phyloP scores from a whole-genome alignment of 805 yeast genomes.

The Sugiyamaella floridensis region DNA sequence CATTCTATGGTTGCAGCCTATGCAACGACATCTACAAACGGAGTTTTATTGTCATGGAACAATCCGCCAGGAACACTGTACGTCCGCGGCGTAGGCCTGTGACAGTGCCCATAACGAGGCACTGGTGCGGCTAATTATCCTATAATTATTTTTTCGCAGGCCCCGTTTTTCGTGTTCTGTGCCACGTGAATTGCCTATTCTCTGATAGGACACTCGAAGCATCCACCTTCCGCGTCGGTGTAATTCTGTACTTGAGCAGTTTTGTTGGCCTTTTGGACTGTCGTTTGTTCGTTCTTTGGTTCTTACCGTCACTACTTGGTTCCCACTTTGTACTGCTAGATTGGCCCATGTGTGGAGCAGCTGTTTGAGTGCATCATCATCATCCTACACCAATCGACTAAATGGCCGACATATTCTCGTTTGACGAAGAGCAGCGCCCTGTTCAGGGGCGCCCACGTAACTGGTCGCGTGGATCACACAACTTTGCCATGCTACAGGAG shows the following conservation, averaged over 20 bases:
- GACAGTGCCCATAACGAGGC: not conserved
- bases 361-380: not conserved
- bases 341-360: not conserved
- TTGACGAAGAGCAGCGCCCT: slow-evolving; percentile 20
- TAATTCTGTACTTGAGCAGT: not conserved
- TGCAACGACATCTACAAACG: not conserved
- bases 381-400: not conserved
- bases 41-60: not conserved
- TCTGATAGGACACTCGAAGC: not conserved
- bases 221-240: not conserved
- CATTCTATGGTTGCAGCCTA: slow-evolving; percentile 21
- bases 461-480: slow-evolving; percentile 6
- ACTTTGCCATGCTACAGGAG: slow-evolving; percentile 5
- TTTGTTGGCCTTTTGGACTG: too few relatives aligned
- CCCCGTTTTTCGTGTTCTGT: not conserved
- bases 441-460: not conserved
- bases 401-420: slow-evolving; percentile 25
- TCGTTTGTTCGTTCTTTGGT: too few relatives aligned
- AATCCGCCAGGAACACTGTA: slow-evolving; percentile 1
- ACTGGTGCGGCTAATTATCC: too few relatives aligned
- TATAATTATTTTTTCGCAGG: too few relatives aligned
- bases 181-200: not conserved
- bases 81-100: not conserved
- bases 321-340: too few relatives aligned
- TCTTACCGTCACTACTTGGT: too few relatives aligned